Percentiles rank a stretch among this genome's conserved stretches.
These are phyloP conservation scores for Claviceps pazoutovae DNA, from an alignment of 2,329 filamentous ascomycete genomes.

Conservation along the genomic window DNA sequence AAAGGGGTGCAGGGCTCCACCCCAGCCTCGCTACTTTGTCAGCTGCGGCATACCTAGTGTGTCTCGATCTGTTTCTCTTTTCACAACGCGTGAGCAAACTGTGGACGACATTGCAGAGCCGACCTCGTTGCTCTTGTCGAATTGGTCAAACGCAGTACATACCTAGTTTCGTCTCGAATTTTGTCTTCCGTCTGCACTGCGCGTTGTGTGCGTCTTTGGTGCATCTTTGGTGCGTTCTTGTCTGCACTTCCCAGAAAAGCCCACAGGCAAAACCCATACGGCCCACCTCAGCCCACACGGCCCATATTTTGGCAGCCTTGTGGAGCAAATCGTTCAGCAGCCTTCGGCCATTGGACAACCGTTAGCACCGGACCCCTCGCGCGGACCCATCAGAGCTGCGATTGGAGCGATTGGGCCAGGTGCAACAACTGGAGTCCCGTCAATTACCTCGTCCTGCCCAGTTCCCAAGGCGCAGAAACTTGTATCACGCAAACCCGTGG, in stretches of 20 bases:
- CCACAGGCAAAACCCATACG: too few relatives aligned
- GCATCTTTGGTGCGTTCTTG: too few relatives aligned
- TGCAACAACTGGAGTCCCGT: neutral
- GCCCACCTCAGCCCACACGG: neutral
- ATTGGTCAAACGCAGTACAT: neutral
- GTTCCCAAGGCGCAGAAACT: constrained; percentile 8
- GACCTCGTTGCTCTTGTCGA: neutral
- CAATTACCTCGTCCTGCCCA: constrained; percentile 7
- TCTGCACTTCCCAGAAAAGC: too few relatives aligned
- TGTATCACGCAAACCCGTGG: constrained; percentile 13
- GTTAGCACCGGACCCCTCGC: neutral
- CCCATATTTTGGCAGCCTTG: neutral
- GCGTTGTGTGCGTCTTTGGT: neutral
- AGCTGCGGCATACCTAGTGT: neutral
- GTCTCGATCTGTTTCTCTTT: neutral
- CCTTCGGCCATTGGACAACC: constrained; percentile 1
- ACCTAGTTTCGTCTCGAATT: neutral
- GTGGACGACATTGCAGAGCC: too few relatives aligned
- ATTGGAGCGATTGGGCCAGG: neutral
- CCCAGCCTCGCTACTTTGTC: neutral
- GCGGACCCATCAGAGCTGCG: neutral
- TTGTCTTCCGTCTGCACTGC: neutral
- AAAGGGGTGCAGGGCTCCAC: neutral
- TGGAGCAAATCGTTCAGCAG: neutral
- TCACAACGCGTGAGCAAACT: too few relatives aligned